Percentiles rank a stretch among this genome's conserved stretches.
phyloP scores from a whole-genome alignment of 805 yeast species.

The Hemisphaericaspora nanyangensis region DNA sequence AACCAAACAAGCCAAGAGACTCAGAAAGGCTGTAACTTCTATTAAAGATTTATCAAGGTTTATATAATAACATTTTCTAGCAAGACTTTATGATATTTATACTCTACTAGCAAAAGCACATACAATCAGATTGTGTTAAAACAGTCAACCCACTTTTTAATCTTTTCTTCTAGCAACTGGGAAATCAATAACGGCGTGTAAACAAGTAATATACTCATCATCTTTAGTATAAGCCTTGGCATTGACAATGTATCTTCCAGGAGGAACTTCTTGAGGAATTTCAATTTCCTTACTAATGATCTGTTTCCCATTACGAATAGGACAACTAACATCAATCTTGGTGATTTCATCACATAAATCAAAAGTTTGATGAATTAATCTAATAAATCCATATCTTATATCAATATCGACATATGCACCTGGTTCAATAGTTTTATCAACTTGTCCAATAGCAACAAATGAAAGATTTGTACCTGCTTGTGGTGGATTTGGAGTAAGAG shows the following conservation, averaged over 20 bases:
- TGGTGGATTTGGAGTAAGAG: slow-evolving; percentile 84
- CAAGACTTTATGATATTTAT: no score
- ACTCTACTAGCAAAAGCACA: no score
- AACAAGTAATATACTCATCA: slow-evolving; percentile 79
- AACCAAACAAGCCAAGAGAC: no score
- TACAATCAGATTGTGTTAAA: no score
- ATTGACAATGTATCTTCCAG: slow-evolving; percentile 81
- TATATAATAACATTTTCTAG: no score
- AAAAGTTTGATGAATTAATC: slow-evolving; percentile 81
- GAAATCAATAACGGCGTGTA: slow-evolving; percentile 67
- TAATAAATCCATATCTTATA: slow-evolving; percentile 89
- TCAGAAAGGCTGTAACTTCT: no score
- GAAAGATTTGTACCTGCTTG: slow-evolving; percentile 79
- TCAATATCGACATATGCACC: slow-evolving; percentile 96
- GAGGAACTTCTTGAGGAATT: slow-evolving; percentile 90
- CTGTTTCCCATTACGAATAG: slow-evolving; percentile 68
- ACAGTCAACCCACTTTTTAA: no score
- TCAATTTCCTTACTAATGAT: slow-evolving; percentile 67
- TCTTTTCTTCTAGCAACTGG: no score
- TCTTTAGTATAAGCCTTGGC: slow-evolving; percentile 89
- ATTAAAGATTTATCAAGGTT: no score
- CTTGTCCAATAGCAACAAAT: slow-evolving; percentile 66
- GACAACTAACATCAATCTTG: slow-evolving; percentile 83
- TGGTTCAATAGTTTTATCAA: slow-evolving; percentile 55
- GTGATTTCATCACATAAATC: slow-evolving; percentile 87